Evolutionary conservation across 1,284 basidiomycete genomes (phyloP).

Genomic region (Puccinia coronata): DNA sequence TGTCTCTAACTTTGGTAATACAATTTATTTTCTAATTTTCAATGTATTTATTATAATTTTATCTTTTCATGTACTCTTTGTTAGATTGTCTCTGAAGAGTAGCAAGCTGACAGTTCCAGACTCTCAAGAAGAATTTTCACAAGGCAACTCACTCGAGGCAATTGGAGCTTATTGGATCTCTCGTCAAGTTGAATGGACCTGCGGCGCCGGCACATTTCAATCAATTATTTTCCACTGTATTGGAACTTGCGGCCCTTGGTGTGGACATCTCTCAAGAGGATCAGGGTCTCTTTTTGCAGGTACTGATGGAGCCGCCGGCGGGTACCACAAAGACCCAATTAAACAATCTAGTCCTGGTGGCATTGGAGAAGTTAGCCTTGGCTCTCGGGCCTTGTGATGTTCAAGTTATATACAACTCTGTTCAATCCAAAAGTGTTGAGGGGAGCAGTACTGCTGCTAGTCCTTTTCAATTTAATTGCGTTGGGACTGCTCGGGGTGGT

Average conservation of each 20-base stretch:
- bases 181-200: background rate
- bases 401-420: background rate
- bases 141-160: no score
- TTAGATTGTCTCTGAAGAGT: no score
- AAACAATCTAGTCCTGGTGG: background rate
- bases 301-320: background rate
- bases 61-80: no score
- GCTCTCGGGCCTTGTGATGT: background rate
- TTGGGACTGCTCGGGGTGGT: no score
- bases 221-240: background rate
- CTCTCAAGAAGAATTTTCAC: no score
- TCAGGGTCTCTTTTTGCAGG: background rate
- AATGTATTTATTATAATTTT: no score
- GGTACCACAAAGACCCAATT: background rate
- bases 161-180: background rate
- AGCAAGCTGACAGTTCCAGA: no score
- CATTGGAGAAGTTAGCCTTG: background rate
- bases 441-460: no score
- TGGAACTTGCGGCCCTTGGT: background rate
- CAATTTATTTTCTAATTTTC: no score
- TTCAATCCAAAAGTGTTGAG: no score
- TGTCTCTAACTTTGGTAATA: no score
- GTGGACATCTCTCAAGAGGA: background rate
- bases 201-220: background rate
- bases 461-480: no score